These are phyloP conservation scores for Mycena citricolor DNA, from an alignment of 1,284 basidiomycete species.

Conservation along the genomic window DNA sequence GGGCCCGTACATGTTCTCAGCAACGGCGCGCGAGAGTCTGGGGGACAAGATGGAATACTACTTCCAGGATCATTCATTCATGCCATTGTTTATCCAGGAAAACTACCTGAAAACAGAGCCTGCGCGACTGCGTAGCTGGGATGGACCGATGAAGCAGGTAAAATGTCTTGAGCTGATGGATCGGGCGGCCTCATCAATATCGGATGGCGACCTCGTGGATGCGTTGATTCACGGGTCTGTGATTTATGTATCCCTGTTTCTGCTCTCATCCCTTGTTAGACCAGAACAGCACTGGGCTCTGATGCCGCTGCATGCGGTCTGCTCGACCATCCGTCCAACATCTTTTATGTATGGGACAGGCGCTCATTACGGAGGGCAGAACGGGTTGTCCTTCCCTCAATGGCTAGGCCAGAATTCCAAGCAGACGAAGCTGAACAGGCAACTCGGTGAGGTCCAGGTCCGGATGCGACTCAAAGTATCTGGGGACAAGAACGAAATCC, in stretches of 20 bases:
- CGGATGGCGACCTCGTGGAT: constrained; percentile 95
- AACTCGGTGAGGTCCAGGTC: constrained; percentile 89
- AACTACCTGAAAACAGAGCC: constrained; percentile 89
- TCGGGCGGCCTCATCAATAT: constrained; percentile 86
- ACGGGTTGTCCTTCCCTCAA: constrained; percentile 71
- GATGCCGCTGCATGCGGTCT: constrained; percentile 91
- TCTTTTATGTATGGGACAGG: constrained; percentile 77
- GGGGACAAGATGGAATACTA: constrained; percentile 95
- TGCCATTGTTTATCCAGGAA: constrained; percentile 96
- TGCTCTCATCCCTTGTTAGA: constrained; percentile 39
- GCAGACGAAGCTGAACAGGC: constrained; percentile 77
- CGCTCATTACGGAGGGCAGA: constrained; percentile 66
- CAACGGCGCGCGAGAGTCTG: constrained; percentile 78
- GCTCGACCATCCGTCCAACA: constrained; percentile 86
- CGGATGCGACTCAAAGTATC: constrained; percentile 94
- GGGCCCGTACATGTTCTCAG: constrained; percentile 87
- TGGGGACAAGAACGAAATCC: constrained; percentile 85
- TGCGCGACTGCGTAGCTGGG: constrained; percentile 52
- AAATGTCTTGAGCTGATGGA: constrained; percentile 85
- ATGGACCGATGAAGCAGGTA: constrained; percentile 63
- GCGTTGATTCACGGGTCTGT: constrained; percentile 87
- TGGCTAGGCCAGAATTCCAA: constrained; percentile 99
- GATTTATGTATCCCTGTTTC: constrained; percentile 10
- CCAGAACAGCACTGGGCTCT: constrained; percentile 95
- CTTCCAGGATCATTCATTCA: constrained; percentile 93